These are phyloP conservation scores for Kokia cookei DNA, from an alignment of 441 rosid species.

Conservation along the genomic window DNA sequence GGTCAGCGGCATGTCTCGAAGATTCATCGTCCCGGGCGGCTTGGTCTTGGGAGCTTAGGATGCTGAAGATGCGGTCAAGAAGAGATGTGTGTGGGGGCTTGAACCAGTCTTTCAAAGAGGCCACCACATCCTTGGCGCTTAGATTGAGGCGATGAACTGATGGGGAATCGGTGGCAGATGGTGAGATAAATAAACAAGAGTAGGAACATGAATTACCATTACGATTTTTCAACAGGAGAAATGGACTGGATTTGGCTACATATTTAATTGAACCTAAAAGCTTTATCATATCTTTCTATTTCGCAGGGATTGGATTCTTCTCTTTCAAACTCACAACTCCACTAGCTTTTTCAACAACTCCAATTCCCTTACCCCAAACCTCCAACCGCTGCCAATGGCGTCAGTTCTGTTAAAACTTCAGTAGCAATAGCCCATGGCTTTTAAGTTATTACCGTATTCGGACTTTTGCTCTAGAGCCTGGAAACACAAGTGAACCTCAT, in stretches of 20 bases:
- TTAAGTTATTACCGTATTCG: no score
- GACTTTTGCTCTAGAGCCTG: no score
- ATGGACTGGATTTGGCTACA: neutral
- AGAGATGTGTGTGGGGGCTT: constrained; percentile 13
- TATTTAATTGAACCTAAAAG: neutral
- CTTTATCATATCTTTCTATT: neutral
- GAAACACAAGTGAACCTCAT: no score
- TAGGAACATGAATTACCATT: neutral
- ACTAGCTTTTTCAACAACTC: neutral
- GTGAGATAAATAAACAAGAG: neutral
- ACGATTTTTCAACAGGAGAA: neutral
- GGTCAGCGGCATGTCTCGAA: constrained; percentile 19
- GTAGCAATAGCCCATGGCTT: no score
- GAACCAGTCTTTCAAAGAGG: constrained; percentile 56
- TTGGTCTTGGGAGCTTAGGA: constrained; percentile 24
- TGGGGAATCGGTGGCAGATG: neutral
- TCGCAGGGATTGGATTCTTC: neutral
- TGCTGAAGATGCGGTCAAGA: constrained; percentile 42
- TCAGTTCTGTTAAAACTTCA: neutral
- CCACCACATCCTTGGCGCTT: constrained; percentile 30
- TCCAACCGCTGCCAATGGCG: neutral
- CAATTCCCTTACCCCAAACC: neutral
- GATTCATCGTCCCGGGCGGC: constrained; percentile 13
- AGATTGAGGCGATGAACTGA: neutral
- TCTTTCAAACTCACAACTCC: neutral